Base-by-base conservation (phyloP, 371 early-diverging fungal species). In the Lichtheimia ornata region DNA sequence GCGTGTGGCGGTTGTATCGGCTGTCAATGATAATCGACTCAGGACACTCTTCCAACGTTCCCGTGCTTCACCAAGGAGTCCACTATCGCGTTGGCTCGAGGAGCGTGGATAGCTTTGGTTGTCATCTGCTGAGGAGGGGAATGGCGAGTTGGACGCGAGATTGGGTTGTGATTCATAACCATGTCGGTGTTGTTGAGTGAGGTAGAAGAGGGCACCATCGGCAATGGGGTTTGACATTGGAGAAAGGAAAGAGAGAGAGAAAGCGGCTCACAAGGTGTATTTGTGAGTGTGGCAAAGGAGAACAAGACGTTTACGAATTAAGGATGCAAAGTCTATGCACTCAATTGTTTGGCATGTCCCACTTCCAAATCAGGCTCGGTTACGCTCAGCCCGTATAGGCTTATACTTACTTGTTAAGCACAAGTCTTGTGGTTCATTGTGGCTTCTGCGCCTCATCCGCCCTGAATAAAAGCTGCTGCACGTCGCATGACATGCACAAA, bases 181-280 rank as follows among this genome's bases (percentile, higher is more conserved):
- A 35, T 35, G 35, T 0, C 35, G 35, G 59, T 58, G 20, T 22
- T 59, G 53, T n/a, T 42, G 55, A 9, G 30, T 20, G 41, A 53
- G 56, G 11, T 50, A 77, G 43, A 69, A 74, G 18, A 67, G 72
- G 27, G 72, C 70, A 30, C 65, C 59, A 30, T 74, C 78, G 55
- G 67, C 65, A 54, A 73, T 70, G 15, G 78, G 72, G 49, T 71
- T 74, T 17, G 78, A 70, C 72, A 74, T 73, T 56, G 47, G n/a
- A 5, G n/a, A 22, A 47, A 6, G 47, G 17, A 28, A 7, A 7
- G 7, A 11, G 9, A 35, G 11, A 9, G 35, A 35, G 35, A 35
- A 11, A 9, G 35, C 11, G 9, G 35, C 11, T 11, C 35, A 35
- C 35, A 35, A 35, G 28, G 28, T 28, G 28, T 2, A 28, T 28